Evolutionary conservation across 139 green algal species (phyloP).

Genomic region (Chlamydomonas urium): DNA sequence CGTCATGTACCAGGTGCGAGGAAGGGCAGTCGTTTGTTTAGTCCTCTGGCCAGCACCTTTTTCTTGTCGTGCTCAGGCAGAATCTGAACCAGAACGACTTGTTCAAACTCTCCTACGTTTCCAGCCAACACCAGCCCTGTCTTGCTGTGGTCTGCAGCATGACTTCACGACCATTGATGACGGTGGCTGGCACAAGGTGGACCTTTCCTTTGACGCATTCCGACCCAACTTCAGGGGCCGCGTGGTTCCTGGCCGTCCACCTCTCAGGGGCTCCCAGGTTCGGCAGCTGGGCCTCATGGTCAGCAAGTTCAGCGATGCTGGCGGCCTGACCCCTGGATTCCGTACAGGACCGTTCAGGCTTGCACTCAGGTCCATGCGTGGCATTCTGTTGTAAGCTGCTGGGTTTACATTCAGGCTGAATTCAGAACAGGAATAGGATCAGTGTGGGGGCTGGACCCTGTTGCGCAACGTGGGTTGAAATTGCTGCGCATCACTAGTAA

Average conservation of each 20-base stretch:
- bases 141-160: background rate
- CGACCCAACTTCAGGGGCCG: constrained; percentile 23
- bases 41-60: too few species aligned
- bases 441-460: too few species aligned
- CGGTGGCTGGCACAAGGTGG: constrained; percentile 6
- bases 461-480: too few species aligned
- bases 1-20: constrained; percentile 11
- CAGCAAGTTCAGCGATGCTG: constrained; percentile 23
- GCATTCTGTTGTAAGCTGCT: too few species aligned
- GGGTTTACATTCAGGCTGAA: too few species aligned
- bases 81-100: too few species aligned
- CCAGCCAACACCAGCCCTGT: too few species aligned
- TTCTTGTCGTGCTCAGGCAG: too few species aligned
- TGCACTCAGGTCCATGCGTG: constrained; percentile 14
- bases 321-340: constrained; percentile 17
- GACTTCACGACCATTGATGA: constrained; percentile 19
- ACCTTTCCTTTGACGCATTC: constrained; percentile 24
- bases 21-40: too few species aligned
- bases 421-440: too few species aligned
- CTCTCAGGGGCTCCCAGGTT: constrained; percentile 14
- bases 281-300: constrained; percentile 34
- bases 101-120: too few species aligned
- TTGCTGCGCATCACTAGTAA: too few species aligned
- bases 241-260: constrained; percentile 10
- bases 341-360: constrained; percentile 18